These are phyloP conservation scores for Botrytis fabae DNA, from an alignment of 2,329 filamentous ascomycete genomes.

Conservation along the genomic window DNA sequence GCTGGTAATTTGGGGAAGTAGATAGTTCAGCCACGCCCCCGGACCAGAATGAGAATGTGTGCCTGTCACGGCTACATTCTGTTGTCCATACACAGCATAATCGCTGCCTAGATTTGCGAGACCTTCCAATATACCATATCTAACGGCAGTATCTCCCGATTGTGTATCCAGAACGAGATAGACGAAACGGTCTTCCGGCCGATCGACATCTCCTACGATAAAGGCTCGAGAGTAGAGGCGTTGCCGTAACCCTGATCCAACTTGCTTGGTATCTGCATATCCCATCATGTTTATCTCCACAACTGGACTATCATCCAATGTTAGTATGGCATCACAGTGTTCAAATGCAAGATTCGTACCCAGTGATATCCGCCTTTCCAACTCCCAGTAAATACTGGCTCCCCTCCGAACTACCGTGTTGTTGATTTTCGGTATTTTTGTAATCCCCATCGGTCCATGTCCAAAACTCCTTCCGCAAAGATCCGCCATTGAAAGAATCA, in stretches of 20 bases:
- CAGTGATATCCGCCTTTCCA: slow-evolving; percentile 72
- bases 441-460: slow-evolving; percentile 14
- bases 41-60: slow-evolving; percentile 93
- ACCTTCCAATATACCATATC: slow-evolving; percentile 81
- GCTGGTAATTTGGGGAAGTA: slow-evolving; percentile 87
- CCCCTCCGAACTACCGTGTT: slow-evolving; percentile 26
- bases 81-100: slow-evolving; percentile 72
- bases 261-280: slow-evolving; percentile 82
- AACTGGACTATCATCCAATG: slow-evolving; percentile 58
- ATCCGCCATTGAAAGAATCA: background rate
- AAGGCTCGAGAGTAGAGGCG: slow-evolving; percentile 87
- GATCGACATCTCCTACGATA: slow-evolving; percentile 70
- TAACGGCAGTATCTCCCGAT: slow-evolving; percentile 84
- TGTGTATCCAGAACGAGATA: slow-evolving; percentile 87
- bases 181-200: slow-evolving; percentile 71
- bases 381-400: slow-evolving; percentile 62
- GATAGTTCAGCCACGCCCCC: slow-evolving; percentile 91
- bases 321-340: slow-evolving; percentile 26
- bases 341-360: slow-evolving; percentile 46
- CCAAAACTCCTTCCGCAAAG: slow-evolving; percentile 20
- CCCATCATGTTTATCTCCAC: slow-evolving; percentile 91
- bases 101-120: slow-evolving; percentile 67
- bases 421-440: slow-evolving; percentile 2
- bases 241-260: slow-evolving; percentile 82
- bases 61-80: slow-evolving; percentile 86